phyloP scores from a whole-genome alignment of 139 green algal genomes.

The Chlorella sp. region DNA sequence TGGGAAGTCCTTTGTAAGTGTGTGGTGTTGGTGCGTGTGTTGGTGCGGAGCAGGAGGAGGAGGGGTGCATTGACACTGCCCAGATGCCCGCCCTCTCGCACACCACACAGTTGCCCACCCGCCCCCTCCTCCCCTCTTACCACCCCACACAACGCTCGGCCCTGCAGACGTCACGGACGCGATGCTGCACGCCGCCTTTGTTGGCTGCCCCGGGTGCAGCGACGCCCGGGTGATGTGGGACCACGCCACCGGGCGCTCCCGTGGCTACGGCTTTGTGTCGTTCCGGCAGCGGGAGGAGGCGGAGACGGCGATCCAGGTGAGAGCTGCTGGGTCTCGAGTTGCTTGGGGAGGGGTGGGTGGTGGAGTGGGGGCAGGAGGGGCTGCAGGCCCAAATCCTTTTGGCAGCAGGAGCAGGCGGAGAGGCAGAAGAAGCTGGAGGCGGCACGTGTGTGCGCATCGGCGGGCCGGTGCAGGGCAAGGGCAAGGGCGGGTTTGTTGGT shows the following conservation, averaged over 20 bases:
- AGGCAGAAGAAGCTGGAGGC: background rate
- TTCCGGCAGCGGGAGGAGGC: constrained; percentile 70
- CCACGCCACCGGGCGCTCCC: constrained; percentile 68
- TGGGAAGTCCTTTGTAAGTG: no score
- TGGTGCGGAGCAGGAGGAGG: no score
- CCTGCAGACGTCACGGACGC: constrained; percentile 25
- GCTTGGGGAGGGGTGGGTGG: background rate
- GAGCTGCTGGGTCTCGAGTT: background rate
- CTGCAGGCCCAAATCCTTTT: background rate
- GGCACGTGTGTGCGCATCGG: background rate
- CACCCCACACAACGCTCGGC: background rate
- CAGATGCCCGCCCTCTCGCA: no score
- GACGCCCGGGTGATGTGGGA: constrained; percentile 87
- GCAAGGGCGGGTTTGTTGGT: background rate
- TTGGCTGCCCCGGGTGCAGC: constrained; percentile 46
- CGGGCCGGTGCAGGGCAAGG: background rate
- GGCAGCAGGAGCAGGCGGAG: background rate
- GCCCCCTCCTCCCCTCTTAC: background rate
- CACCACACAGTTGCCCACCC: background rate
- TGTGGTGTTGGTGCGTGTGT: no score
- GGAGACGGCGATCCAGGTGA: constrained; percentile 58
- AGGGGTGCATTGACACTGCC: no score
- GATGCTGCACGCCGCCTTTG: constrained; percentile 49
- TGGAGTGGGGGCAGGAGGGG: background rate
- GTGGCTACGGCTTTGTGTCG: constrained; percentile 85